These are phyloP conservation scores for Stagonosporopsis tanaceti DNA, from an alignment of 2,329 filamentous ascomycete genomes.

Conservation along the genomic window DNA sequence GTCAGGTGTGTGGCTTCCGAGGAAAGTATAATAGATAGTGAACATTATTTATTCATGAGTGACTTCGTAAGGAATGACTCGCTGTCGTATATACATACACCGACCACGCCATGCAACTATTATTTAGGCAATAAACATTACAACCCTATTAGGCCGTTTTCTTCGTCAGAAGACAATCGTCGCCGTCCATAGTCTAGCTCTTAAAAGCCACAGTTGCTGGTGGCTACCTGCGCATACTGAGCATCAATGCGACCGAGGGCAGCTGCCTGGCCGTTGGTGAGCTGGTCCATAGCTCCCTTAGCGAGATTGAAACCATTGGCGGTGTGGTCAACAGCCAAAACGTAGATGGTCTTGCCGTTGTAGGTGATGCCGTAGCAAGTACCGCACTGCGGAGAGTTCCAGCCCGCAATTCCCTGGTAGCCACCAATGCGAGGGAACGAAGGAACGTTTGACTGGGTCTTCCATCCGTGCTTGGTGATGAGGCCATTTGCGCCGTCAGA, in stretches of 20 bases:
- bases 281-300: slow-evolving; percentile 57
- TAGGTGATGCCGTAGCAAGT: slow-evolving; percentile 62
- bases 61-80: slow-evolving; percentile 19
- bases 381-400: slow-evolving; percentile 59
- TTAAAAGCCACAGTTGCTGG: slow-evolving; percentile 47
- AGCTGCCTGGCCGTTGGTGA: slow-evolving; percentile 58
- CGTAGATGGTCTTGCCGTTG: slow-evolving; percentile 56
- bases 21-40: background rate
- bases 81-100: slow-evolving; percentile 13
- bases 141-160: background rate
- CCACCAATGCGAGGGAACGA: slow-evolving; percentile 60
- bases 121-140: slow-evolving; percentile 21
- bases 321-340: slow-evolving; percentile 59
- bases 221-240: slow-evolving; percentile 47
- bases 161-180: background rate
- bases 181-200: background rate
- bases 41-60: background rate
- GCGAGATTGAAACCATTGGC: slow-evolving; percentile 60
- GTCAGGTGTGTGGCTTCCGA: background rate
- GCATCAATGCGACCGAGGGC: slow-evolving; percentile 56
- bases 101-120: slow-evolving; percentile 15
- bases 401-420: slow-evolving; percentile 56
- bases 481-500: slow-evolving; percentile 74
- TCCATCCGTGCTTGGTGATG: slow-evolving; percentile 67
- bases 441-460: slow-evolving; percentile 56